Conservation (phyloP, 75 land plant species). For the Sequoia sempervirens region DNA sequence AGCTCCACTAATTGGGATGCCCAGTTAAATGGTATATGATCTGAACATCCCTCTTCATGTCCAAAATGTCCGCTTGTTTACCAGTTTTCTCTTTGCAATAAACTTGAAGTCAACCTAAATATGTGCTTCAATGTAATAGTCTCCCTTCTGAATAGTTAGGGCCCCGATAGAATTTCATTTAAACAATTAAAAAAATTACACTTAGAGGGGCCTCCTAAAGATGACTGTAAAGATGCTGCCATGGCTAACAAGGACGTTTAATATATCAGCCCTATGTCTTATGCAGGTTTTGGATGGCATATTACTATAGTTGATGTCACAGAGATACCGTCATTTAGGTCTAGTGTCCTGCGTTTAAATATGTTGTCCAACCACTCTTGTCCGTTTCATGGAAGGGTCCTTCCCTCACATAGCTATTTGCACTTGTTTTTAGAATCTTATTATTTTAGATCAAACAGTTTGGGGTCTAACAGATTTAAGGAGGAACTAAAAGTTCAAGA, state of each 20-base stretch:
- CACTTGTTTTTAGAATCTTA: neutral
- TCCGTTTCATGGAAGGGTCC: neutral
- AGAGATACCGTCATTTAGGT: neutral
- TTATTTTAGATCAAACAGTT: neutral
- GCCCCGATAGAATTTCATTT: neutral
- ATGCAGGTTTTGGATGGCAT: neutral
- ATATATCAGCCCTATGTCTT: neutral
- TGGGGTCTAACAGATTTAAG: neutral
- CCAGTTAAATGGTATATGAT: conserved; percentile 60
- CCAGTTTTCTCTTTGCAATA: conserved; percentile 40
- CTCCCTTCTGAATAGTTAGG: neutral
- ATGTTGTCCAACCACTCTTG: neutral
- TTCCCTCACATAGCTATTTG: neutral
- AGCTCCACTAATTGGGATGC: conserved; percentile 50
- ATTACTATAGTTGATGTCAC: neutral
- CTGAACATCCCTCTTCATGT: conserved; percentile 51
- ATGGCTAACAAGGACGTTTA: neutral
- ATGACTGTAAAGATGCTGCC: neutral
- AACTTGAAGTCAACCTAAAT: conserved; percentile 30
- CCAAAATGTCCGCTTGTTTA: conserved; percentile 34
- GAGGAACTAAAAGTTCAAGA: too few relatives aligned
- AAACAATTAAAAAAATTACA: neutral
- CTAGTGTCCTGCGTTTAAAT: neutral
- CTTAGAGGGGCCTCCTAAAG: neutral
- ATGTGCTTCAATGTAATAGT: neutral